phyloP scores from a whole-genome alignment of 164 flowering plant genomes.

The Annona cherimola region DNA sequence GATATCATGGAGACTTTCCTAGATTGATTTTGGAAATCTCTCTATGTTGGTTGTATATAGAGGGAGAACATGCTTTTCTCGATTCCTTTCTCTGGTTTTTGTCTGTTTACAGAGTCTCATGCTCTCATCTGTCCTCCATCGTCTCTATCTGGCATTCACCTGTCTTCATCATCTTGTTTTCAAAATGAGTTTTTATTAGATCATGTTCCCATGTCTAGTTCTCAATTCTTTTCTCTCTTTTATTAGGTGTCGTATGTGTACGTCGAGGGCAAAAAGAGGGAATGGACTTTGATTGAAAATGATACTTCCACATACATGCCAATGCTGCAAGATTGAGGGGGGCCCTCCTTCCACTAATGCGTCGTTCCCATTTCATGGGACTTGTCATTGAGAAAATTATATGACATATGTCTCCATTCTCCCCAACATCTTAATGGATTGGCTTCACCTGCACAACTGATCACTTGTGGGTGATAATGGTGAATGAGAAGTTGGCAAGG shows the following conservation, averaged over 20 bases:
- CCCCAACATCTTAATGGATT: no score
- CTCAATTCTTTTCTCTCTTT: not conserved
- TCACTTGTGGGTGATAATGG: no score
- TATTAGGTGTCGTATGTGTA: not conserved
- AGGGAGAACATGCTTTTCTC: not conserved
- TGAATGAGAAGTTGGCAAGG: no score
- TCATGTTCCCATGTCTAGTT: not conserved
- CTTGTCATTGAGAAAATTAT: not conserved
- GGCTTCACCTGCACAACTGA: no score
- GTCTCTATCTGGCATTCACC: not conserved
- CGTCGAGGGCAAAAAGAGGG: no score
- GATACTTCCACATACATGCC: not conserved
- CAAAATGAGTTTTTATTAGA: not conserved
- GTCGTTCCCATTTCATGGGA: not conserved
- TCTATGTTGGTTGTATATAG: slow-evolving; percentile 5
- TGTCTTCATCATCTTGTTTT: not conserved
- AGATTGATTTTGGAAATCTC: slow-evolving; percentile 36
- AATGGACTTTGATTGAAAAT: not conserved
- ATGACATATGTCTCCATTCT: no score
- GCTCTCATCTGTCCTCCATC: not conserved
- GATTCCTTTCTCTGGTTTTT: not conserved
- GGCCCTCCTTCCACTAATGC: not conserved
- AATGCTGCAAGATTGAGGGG: not conserved
- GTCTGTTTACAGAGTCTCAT: not conserved
- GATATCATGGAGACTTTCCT: slow-evolving; percentile 85